These are phyloP conservation scores for Podospora didyma DNA, from an alignment of 495 filamentous ascomycete genomes.

Conservation along the genomic window DNA sequence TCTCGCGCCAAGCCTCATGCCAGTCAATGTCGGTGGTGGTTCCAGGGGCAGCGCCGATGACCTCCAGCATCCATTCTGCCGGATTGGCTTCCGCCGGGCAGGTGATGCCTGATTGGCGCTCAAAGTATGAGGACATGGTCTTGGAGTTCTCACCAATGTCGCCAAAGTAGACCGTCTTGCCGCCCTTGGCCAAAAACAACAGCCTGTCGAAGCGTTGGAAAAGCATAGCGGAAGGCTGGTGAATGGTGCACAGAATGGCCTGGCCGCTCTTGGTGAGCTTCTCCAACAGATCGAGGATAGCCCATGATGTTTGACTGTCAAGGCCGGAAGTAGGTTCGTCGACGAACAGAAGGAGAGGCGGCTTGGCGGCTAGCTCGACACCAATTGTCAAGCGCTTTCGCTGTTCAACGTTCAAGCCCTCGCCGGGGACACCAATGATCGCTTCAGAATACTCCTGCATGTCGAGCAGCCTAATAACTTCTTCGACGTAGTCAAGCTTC, in stretches of 20 bases:
- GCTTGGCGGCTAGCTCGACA: constrained; percentile 88
- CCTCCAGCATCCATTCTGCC: constrained; percentile 95
- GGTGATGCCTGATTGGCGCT: constrained; percentile 66
- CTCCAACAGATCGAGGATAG: constrained; percentile 71
- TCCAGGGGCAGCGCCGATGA: constrained; percentile 88
- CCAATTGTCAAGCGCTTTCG: constrained; percentile 86
- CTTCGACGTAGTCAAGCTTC: constrained; percentile 83
- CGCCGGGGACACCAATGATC: constrained; percentile 79
- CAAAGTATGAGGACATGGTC: constrained; percentile 73
- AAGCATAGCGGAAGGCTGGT: constrained; percentile 86
- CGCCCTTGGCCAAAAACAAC: constrained; percentile 76
- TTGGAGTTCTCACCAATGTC: constrained; percentile 78
- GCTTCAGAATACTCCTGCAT: constrained; percentile 89
- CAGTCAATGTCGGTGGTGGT: constrained; percentile 73
- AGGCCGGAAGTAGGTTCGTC: constrained; percentile 86
- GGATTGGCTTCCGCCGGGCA: constrained; percentile 80
- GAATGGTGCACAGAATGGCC: constrained; percentile 87
- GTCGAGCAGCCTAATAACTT: constrained; percentile 83
- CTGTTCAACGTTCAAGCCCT: constrained; percentile 92
- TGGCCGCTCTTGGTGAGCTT: constrained; percentile 82
- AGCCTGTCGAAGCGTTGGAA: constrained; percentile 90
- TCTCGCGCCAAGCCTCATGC: constrained; percentile 74
- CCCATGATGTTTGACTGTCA: constrained; percentile 83
- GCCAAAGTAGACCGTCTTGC: constrained; percentile 86
- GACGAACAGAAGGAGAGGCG: constrained; percentile 82